Evolutionary conservation across 202 grass and related monocot species (phyloP), one percentile per base, ranked within the genome.

Genomic region (Zizania palustris): DNA sequence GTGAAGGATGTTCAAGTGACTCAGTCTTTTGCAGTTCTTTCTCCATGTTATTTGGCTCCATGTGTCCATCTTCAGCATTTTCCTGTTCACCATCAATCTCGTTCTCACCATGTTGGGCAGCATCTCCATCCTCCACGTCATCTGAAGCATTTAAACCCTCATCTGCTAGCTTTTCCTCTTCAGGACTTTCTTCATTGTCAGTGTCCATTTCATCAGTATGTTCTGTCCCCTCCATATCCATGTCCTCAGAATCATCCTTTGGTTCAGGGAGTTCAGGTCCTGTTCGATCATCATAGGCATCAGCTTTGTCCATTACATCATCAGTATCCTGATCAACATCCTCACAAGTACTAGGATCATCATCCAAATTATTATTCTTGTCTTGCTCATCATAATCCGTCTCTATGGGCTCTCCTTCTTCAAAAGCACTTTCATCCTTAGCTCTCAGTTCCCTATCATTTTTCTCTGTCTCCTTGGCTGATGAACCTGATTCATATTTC

Each of bases 271-370:
- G 67, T 69, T 92, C 75, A 38, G 76, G 85, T 63, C 80, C 91
- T 71, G 85, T 81, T 57, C 77, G 85, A 63, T 94, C 91, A 84
- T 97, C 85, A 90, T 93, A 94, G 70, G 89, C 91, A 71, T 93
- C 82, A 56, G 61, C 80, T 87, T 92, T 94, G 44, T 94, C 86
- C 76, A 92, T 71, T 61, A 72, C 28, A 74, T 84, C 70, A 72
- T 89, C 70, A 82, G 54, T 72, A 75, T 86, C 70, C 64, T 61
- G 50, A 71, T 93, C 71, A 38, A 65, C 64, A 72, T 82, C 75
- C 79, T 84, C 84, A 62, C 15, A 82, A 59, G 71, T 69, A 82
- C 18, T 83, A 71, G 78, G 79, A 85, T 92, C 78, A 48, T 90
- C 85, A 57, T 89, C 81, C 33, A 74, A 76, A 67, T 84, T 48